Conservation (phyloP, 306 rosid species). For the Corylus heterophylla region DNA sequence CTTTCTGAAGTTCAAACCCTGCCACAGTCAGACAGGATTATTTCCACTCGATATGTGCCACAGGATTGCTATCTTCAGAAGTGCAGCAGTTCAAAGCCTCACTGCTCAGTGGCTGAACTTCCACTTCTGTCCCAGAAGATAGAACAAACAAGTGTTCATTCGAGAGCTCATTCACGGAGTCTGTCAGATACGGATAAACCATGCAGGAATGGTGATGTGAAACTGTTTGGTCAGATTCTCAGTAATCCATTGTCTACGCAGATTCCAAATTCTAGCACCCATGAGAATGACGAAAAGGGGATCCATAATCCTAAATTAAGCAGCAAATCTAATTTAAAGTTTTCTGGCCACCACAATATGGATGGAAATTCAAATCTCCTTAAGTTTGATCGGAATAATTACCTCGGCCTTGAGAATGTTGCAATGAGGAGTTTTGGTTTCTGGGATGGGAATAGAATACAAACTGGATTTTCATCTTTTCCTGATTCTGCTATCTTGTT, state of each 20-base stretch:
- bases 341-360: slow-evolving; percentile 43
- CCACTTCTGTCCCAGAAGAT: slow-evolving; percentile 49
- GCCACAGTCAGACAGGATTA: slow-evolving; percentile 27
- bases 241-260: slow-evolving; percentile 57
- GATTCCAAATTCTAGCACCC: slow-evolving; percentile 40
- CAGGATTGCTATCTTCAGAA: slow-evolving; percentile 28
- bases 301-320: slow-evolving; percentile 37
- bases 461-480: slow-evolving; percentile 54
- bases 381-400: slow-evolving; percentile 53
- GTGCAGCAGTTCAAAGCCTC: slow-evolving; percentile 31
- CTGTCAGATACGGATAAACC: slow-evolving; percentile 61
- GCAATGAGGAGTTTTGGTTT: slow-evolving; percentile 56
- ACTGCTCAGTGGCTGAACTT: slow-evolving; percentile 40
- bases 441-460: slow-evolving; percentile 80
- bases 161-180: slow-evolving; percentile 31
- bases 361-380: slow-evolving; percentile 55
- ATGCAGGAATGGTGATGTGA: slow-evolving; percentile 81
- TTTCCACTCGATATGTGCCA: slow-evolving; percentile 9
- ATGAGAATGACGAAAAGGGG: slow-evolving; percentile 53
- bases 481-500: slow-evolving; percentile 79
- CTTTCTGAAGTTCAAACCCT: slow-evolving; percentile 29
- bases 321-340: slow-evolving; percentile 49
- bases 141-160: slow-evolving; percentile 36
- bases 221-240: slow-evolving; percentile 86
- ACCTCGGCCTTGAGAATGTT: slow-evolving; percentile 61